phyloP scores from a whole-genome alignment of 2,329 filamentous ascomycete species.

The Cladorrhinum sp. region DNA sequence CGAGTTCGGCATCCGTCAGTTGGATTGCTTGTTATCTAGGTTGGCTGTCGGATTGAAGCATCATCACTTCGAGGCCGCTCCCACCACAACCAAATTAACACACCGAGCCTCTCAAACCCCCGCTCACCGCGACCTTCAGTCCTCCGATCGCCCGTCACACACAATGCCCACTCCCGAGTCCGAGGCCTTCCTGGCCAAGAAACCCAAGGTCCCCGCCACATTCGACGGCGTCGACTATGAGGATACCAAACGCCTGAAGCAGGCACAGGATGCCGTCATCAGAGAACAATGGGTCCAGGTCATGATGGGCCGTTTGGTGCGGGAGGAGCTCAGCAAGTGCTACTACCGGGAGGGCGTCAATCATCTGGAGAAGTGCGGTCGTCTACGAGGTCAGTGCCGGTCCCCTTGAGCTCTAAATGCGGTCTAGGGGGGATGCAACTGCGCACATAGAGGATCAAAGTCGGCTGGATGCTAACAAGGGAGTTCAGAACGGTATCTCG shows the following conservation, averaged over 20 bases:
- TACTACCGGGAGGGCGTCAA: conserved; percentile 82
- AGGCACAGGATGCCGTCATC: conserved; percentile 77
- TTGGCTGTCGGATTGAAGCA: conserved; percentile 10
- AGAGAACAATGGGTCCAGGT: conserved; percentile 85
- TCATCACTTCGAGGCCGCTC: conserved; percentile 12
- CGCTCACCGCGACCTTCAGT: conserved; percentile 7
- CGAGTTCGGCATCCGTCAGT: conserved; percentile 7
- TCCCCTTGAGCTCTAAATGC: background rate
- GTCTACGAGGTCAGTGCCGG: conserved; percentile 66
- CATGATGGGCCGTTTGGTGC: conserved; percentile 82
- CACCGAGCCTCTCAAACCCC: conserved; percentile 3
- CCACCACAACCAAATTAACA: conserved; percentile 12
- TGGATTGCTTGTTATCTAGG: conserved; percentile 5
- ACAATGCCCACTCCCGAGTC: conserved; percentile 82
- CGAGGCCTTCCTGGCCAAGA: conserved; percentile 75
- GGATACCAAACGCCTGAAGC: conserved; percentile 76
- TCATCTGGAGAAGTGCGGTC: conserved; percentile 82
- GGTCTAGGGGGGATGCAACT: background rate
- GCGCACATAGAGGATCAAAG: background rate
- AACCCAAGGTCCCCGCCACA: conserved; percentile 76
- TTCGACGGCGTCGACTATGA: conserved; percentile 88
- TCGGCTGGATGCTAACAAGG: conserved; percentile 14
- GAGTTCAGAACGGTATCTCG: conserved; percentile 68
- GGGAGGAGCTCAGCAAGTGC: conserved; percentile 82
- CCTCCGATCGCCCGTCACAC: conserved; percentile 12